Evolutionary conservation across 2,329 filamentous ascomycete species (phyloP), one percentile per base, ranked within the genome.

Genomic region (Simplicillium aogashimaense): DNA sequence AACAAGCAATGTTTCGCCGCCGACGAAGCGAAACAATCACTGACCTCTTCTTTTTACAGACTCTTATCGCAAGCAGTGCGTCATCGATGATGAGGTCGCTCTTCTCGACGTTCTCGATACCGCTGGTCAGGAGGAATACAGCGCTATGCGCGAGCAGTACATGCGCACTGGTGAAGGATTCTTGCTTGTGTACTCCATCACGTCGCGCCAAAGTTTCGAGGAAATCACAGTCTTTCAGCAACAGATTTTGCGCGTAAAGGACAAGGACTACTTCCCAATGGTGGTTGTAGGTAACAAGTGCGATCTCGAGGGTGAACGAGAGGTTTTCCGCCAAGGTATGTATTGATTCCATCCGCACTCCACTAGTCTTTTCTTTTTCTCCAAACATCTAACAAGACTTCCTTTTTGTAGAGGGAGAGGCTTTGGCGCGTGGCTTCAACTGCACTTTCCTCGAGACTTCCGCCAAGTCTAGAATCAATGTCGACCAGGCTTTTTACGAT

Each of bases 361-460:
- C 37, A 17, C 36, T 20, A 31, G 10, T 29, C 20, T 28, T 16
- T 34, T n/a, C 13, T n/a, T 10, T 10, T 17, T 32, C 28, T 40
- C 29, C 45, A 49, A 39, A 30, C 17, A 5, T 31, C 37, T 39
- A 39, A 36, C 29, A 16, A 28, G 16, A n/a, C 51, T 35, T 18
- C 9, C n/a, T n/a, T n/a, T 30, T 10, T 40, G 55, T 65, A 95
- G 90, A 97, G 81, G 90, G 90, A 55, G 83, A 92, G 66, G 76
- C 81, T 44, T 72, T 97, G 51, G 90, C 89, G 48, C 78, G 77
- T 53, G 81, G 82, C 48, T 97, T 98, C 64, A 82, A 81, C 59
- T 98, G 92, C 82, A 94, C 92, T 61, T 98, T 97, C 70, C 94
- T 97, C 68, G 92, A 98, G 72, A 97, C 92, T 11, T 98, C 92